phyloP scores from a whole-genome alignment of 805 yeast genomes.

The Vanderwaltozyma yarrowii region DNA sequence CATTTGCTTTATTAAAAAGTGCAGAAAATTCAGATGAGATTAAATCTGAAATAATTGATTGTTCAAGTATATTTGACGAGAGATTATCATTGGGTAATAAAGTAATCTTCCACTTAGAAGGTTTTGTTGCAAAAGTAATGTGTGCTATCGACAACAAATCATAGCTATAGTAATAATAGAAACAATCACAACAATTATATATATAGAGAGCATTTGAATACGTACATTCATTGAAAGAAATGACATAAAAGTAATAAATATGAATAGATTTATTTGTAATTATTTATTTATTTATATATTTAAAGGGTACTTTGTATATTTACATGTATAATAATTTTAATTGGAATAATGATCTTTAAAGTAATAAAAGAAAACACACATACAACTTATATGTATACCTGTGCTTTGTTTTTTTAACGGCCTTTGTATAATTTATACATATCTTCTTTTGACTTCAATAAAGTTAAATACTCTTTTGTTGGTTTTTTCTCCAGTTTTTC shows the following conservation, averaged over 20 bases:
- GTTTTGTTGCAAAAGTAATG: conserved; percentile 85
- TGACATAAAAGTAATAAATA: too few species aligned
- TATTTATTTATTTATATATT: too few species aligned
- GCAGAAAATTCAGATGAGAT: conserved; percentile 11
- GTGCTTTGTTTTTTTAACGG: too few species aligned
- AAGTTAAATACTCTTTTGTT: conserved; percentile 49
- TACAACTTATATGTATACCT: too few species aligned
- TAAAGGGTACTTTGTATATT: too few species aligned
- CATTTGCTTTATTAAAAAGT: conserved; percentile 35
- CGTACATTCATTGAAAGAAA: too few species aligned
- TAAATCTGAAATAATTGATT: conserved; percentile 36
- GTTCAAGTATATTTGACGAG: conserved; percentile 70
- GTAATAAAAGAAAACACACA: too few species aligned
- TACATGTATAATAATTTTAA: too few species aligned
- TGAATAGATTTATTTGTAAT: too few species aligned
- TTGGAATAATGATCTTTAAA: too few species aligned
- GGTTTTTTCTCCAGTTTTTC: conserved; percentile 50
- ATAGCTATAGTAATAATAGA: background rate
- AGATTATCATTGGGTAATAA: conserved; percentile 78
- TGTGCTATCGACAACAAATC: conserved; percentile 44
- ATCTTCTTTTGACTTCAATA: conserved; percentile 38
- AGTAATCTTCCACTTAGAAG: conserved; percentile 90
- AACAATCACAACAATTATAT: too few species aligned
- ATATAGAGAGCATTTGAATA: too few species aligned
- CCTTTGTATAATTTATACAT: conserved; percentile 54